Evolutionary conservation across 768 basidiomycete species (phyloP), one percentile per base, ranked within the genome.

Genomic region (Leucosporidium yakuticum): DNA sequence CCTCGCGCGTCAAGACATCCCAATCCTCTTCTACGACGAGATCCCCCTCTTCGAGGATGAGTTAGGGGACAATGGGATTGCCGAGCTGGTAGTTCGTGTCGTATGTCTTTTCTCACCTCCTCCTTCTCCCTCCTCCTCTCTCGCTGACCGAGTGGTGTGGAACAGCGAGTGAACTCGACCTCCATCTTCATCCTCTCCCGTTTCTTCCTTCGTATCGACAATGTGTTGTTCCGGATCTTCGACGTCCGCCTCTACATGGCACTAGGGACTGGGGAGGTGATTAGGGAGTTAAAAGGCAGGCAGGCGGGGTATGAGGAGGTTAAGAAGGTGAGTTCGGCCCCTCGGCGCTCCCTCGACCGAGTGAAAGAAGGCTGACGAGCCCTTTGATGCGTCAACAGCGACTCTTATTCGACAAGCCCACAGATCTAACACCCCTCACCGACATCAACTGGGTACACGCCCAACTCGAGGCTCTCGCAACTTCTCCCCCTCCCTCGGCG

Each of bases 21-120:
- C 96, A 21, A 98, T 98, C 73, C 81, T 97, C n/a, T 99, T 95
- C 79, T 98, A 95, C 76, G 91, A 95, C 11, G 94, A 98, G 74
- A 85, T 97, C 1, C 90, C 91, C 0, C 80, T 98, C 7, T 98
- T 90, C 76, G 95, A 99, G 76, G 93, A 97, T 77, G 96, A 99
- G 78, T 82, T 98, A 55, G 93, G 97, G 76, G 96, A 99, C 76
- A 97, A 98, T 76, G 96, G 96, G 0, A 86, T 90, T 9, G 93
- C 93, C 1, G 84, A 86, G 36, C 78, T 92, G 2, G 83, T 91
- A 32, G 88, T 92, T 56, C 83, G 93, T 74, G 91, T 97, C 66
- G 94, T 97, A 77, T 79, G 90, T 27, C 12, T 21, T 47, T 27
- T 59, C 36, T 32, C 14, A 25, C 29, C 17, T 44, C 11, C 14